Base-by-base conservation (phyloP, 495 filamentous ascomycete genomes). In the Parmelia sp. region DNA sequence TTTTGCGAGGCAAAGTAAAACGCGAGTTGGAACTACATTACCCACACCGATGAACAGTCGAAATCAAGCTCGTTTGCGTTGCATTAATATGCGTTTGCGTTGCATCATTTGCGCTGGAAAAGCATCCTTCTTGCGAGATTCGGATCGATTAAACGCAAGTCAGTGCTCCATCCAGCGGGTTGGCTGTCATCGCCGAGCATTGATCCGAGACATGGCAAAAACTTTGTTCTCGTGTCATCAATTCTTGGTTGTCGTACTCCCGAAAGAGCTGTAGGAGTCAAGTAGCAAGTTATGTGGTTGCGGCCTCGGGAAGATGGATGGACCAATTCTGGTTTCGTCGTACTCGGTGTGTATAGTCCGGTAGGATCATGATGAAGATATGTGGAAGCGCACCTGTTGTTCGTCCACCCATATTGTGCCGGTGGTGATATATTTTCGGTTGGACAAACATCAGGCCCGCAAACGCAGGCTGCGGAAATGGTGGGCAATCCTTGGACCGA, bases 1-100 rank as follows among this genome's bases (percentile, higher is more conserved):
- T 49, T 40, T 51, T 58, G 62, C 62, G 58, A 57, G 31, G 55
- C 31, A 45, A 59, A 57, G 55, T 47, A 56, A 64, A 64, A 64
- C 42, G 14, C 31, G 19, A 23, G 40, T 59, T 53, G 44, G 31
- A 44, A 12, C 2, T 58, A 39, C 31, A 36, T 36, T 25, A 39
- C 33, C 23, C 33, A 39, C 10, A 2, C 35, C n/a, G 57, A 25
- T 58, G 35, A 31, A n/a, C 9, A 36, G 6, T 39, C 10, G 4
- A 10, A 36, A 21, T 19, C 11, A 25, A 15, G 19, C 23, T 58
- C 19, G 57, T 29, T 58, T 39, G 10, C 6, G 11, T 36, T 36
- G 57, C 33, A 39, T 58, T 11, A 31, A 36, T 57, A 35, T 35
- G n/a, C 49, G 27, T 53, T 53, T 53, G 49, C 49, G 19, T 53